Evolutionary conservation across 805 yeast genomes (phyloP), one percentile per base, ranked within the genome.

Genomic region (Schwanniomyces polymorphus): DNA sequence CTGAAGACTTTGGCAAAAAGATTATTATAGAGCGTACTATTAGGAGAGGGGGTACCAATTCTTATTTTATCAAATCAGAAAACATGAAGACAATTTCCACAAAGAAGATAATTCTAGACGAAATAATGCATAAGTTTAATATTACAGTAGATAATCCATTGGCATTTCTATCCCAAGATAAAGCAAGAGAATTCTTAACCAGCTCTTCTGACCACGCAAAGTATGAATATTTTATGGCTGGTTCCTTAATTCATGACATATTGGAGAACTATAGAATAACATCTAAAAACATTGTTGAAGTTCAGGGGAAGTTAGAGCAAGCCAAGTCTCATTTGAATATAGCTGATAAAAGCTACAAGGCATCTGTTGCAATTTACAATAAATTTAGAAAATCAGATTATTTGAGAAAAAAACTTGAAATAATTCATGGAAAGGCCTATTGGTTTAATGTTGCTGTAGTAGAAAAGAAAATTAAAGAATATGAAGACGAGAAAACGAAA

Each of bases 151-250:
- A 84, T 56, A 94, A 94, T 56, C 97, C 97, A 5, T 81, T 94
- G 80, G 88, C 96, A 1, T 88, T 94, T 58, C 73, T 94, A 42
- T 89, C 96, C 1, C 99, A 94, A 64, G 97, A 94, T 56, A 88
- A 85, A 50, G 98, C 99, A 1, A 81, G 96, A 54, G 86, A 91
- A 12, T 94, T 94, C 60, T 69, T 94, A 51, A 86, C 96, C 0
- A 81, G 85, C 27, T 82, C 94, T 4, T 77, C 88, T 4, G 86
- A 88, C 49, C 75, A 74, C 29, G 85, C 80, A 41, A 88, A 91
- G 64, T 94, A 84, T 63, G 75, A 76, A 12, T 84, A 81, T 60
- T 89, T 92, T 61, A 85, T 86, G 88, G 79, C 80, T 44, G 97
- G 96, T 29, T 84, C 95, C 2, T 75, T 84, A 56, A 76, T 87